Evolutionary conservation across 306 rosid species (phyloP).

Genomic region (Medicago truncatula): DNA sequence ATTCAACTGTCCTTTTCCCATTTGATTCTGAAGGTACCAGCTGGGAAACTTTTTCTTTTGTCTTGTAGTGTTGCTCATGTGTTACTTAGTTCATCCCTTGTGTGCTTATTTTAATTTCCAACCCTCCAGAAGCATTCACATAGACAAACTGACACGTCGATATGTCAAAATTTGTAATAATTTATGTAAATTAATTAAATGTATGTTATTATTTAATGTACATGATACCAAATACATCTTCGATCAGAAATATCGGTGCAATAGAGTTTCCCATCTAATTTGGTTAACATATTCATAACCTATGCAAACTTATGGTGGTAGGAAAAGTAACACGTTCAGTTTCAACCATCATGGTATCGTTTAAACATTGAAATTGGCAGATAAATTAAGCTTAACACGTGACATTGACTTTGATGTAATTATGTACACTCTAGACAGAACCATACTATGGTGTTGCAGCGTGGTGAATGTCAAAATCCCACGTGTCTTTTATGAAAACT

Average conservation of each 20-base stretch:
- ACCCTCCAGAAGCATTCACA: background rate
- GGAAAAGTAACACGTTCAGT: constrained; percentile 34
- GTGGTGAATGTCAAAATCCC: constrained; percentile 53
- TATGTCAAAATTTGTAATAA: too few relatives aligned
- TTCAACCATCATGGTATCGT: constrained; percentile 5
- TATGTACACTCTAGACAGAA: constrained; percentile 50
- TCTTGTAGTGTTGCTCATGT: constrained; percentile 28
- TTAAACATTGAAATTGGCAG: constrained; percentile 3
- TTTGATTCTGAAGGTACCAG: constrained; percentile 41
- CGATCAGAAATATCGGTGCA: background rate
- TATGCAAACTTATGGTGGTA: constrained; percentile 36
- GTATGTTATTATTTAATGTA: too few relatives aligned
- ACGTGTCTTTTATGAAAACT: constrained; percentile 43
- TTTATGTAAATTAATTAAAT: too few relatives aligned
- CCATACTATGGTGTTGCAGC: constrained; percentile 43
- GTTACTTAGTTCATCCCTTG: constrained; percentile 1
- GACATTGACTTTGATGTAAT: constrained; percentile 42
- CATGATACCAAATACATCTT: background rate
- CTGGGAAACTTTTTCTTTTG: constrained; percentile 31
- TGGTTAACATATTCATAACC: constrained; percentile 20
- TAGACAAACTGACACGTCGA: too few relatives aligned
- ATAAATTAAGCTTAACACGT: constrained; percentile 43
- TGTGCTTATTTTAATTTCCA: constrained; percentile 13
- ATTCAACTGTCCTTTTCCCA: constrained; percentile 18
- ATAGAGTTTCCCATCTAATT: too few relatives aligned